Conservation (phyloP, 1,284 basidiomycete species). For the Paramarasmius palmivorus region DNA sequence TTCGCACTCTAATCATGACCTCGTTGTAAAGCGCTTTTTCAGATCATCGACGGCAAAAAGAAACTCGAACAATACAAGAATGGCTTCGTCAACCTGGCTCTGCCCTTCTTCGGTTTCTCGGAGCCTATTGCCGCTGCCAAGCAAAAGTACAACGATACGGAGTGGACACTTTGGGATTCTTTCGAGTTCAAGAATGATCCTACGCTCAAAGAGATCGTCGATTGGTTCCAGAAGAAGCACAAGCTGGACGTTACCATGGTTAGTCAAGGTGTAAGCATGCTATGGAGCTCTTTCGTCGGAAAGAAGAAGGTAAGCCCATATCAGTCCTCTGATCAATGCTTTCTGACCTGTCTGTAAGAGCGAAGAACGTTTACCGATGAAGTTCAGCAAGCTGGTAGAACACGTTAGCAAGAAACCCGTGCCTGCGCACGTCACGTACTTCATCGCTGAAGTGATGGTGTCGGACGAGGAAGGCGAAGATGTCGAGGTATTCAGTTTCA, state of each 20-base stretch:
- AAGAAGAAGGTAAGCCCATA: conserved; percentile 77
- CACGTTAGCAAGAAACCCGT: conserved; percentile 93
- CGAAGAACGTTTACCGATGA: conserved; percentile 86
- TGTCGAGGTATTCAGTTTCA: conserved; percentile 60
- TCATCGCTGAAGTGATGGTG: conserved; percentile 94
- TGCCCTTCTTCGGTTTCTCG: conserved; percentile 99
- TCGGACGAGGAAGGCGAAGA: conserved; percentile 89
- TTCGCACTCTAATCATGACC: conserved; percentile 2
- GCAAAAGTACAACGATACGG: conserved; percentile 82
- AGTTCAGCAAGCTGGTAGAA: conserved; percentile 90
- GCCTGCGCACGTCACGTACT: conserved; percentile 75
- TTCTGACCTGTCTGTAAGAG: conserved; percentile 47
- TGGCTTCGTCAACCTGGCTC: conserved; percentile 95
- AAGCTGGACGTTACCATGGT: conserved; percentile 94
- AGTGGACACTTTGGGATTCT: conserved; percentile 99
- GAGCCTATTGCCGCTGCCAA: conserved; percentile 95
- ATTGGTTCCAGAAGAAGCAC: conserved; percentile 85
- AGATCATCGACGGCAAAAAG: conserved; percentile 95
- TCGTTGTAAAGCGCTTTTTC: conserved; percentile 11
- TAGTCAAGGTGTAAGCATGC: conserved; percentile 95
- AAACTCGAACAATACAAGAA: conserved; percentile 98
- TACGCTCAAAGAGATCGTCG: conserved; percentile 84
- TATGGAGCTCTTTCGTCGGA: conserved; percentile 92
- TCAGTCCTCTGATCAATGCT: conserved; percentile 7
- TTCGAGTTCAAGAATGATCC: conserved; percentile 93